Evolutionary conservation across 495 filamentous ascomycete species (phyloP).

Genomic region (Lichina pygmaea): DNA sequence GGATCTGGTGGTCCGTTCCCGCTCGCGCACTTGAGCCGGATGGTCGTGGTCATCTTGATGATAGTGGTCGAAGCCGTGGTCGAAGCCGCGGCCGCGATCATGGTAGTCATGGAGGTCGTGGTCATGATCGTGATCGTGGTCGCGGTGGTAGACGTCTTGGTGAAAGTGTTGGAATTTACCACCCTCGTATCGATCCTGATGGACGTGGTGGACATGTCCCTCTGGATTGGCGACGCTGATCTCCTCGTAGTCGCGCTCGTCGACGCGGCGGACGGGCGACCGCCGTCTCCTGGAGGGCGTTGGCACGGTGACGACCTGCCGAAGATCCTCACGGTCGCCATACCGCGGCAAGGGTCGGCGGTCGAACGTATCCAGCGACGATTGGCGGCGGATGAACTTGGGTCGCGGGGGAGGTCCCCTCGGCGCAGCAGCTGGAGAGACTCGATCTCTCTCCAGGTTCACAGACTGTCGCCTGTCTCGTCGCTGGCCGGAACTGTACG

Average conservation of each 20-base stretch:
- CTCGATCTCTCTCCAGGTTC: neutral
- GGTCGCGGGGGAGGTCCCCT: neutral
- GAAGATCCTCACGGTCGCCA: constrained; percentile 20
- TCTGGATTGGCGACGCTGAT: constrained; percentile 42
- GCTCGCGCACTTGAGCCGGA: neutral
- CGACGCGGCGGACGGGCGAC: constrained; percentile 14
- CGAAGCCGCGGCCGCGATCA: constrained; percentile 17
- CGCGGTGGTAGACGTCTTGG: constrained; percentile 22
- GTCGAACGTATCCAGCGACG: constrained; percentile 45
- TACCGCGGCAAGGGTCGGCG: constrained; percentile 26
- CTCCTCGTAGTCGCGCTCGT: constrained; percentile 29
- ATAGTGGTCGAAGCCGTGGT: too few species aligned
- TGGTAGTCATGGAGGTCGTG: constrained; percentile 28
- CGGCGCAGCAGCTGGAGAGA: neutral
- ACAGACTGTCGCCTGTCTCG: neutral
- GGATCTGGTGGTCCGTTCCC: constrained; percentile 7
- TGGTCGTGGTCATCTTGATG: too few species aligned
- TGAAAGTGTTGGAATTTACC: constrained; percentile 17
- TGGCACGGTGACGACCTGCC: constrained; percentile 19
- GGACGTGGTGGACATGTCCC: constrained; percentile 41
- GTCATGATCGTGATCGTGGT: constrained; percentile 43
- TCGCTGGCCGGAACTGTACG: neutral
- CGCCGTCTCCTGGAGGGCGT: constrained; percentile 22
- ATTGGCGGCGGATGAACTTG: constrained; percentile 17
- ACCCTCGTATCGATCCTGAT: constrained; percentile 27